Evolutionary conservation across 75 land plant genomes (phyloP).

Genomic region (Selaginella moellendorffii): DNA sequence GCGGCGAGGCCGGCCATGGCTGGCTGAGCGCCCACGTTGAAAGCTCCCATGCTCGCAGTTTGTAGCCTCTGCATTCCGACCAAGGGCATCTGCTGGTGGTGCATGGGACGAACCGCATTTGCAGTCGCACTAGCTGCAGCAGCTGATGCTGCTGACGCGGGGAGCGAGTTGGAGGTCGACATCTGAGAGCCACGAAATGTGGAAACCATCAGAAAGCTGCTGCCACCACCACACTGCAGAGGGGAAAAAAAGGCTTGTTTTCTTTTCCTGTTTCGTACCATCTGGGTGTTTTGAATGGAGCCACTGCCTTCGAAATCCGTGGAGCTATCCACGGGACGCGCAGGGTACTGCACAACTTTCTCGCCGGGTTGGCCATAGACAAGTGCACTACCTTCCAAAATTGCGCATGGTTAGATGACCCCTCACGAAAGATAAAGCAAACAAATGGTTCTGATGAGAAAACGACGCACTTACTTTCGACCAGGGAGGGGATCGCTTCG

Average conservation of each 20-base stretch:
- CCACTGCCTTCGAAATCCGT: constrained; percentile 84
- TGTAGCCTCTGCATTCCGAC: constrained; percentile 44
- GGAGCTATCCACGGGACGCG: constrained; percentile 66
- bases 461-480: constrained; percentile 42
- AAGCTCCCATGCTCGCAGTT: constrained; percentile 30
- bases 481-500: constrained; percentile 81
- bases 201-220: no score
- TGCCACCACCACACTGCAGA: no score
- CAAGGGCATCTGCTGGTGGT: constrained; percentile 17
- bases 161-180: neutral
- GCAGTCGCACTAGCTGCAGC: constrained; percentile 20
- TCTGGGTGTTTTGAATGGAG: constrained; percentile 47
- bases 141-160: constrained; percentile 20
- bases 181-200: neutral
- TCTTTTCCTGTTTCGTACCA: no score
- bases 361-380: constrained; percentile 58
- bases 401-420: neutral
- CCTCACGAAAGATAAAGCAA: neutral
- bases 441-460: neutral
- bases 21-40: constrained; percentile 38
- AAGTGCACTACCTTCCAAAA: constrained; percentile 35
- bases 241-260: no score
- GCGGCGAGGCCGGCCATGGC: constrained; percentile 42
- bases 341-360: constrained; percentile 60
- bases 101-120: constrained; percentile 31